phyloP scores from a whole-genome alignment of 352 stramenopile species.

The Elongisporangium undulatum region DNA sequence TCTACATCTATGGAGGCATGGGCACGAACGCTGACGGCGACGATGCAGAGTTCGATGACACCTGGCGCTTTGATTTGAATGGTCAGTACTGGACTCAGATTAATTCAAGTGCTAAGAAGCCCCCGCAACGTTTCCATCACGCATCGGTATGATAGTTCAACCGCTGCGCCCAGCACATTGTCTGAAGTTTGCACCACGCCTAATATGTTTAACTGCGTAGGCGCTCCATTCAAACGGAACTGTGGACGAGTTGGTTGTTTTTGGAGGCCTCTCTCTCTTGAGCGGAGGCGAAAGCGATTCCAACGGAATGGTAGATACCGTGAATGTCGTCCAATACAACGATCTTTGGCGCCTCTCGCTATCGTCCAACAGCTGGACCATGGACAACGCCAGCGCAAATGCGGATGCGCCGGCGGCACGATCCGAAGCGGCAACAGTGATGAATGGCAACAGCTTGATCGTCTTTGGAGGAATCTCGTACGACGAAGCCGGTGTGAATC shows the following conservation, averaged over 20 bases:
- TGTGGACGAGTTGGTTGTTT: slow-evolving; percentile 42
- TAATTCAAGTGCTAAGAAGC: slow-evolving; percentile 12
- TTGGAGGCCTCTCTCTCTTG: slow-evolving; percentile 41
- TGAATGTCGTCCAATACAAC: slow-evolving; percentile 37
- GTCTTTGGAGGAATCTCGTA: slow-evolving; percentile 75
- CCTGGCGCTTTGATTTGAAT: slow-evolving; percentile 55
- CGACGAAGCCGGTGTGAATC: slow-evolving; percentile 26
- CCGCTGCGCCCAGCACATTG: background rate
- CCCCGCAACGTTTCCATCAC: slow-evolving; percentile 39
- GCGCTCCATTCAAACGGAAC: slow-evolving; percentile 33
- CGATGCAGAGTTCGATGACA: slow-evolving; percentile 67
- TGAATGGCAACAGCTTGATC: slow-evolving; percentile 43
- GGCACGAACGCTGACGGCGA: slow-evolving; percentile 18
- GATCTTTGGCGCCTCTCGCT: slow-evolving; percentile 49
- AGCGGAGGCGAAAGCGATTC: slow-evolving; percentile 8
- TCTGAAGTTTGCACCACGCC: background rate
- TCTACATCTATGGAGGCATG: slow-evolving; percentile 67
- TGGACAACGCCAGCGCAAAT: background rate
- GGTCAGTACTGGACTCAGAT: slow-evolving; percentile 27
- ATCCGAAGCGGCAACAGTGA: slow-evolving; percentile 45
- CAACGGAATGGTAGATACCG: background rate
- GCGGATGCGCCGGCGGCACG: slow-evolving; percentile 21
- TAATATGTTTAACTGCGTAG: background rate
- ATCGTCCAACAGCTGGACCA: slow-evolving; percentile 2
- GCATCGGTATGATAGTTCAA: slow-evolving; percentile 3